Percentiles rank a stretch among this genome's conserved stretches.
Evolutionary conservation across 495 filamentous ascomycete genomes (phyloP).

Genomic region (Talaromyces wortmannii): DNA sequence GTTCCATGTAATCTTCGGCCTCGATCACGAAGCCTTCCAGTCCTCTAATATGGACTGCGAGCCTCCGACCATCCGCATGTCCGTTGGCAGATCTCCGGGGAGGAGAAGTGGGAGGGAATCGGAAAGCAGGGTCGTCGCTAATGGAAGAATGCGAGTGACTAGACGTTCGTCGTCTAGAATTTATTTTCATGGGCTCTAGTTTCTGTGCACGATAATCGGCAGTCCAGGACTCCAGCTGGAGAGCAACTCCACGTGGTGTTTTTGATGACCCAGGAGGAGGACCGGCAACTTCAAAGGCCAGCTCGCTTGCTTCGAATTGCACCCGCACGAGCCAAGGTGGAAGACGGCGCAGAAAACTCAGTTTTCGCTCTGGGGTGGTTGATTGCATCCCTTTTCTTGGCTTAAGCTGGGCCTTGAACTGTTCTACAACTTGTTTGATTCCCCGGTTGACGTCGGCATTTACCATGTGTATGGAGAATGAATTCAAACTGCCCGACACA

Average conservation of each 20-base stretch:
- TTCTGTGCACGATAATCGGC: conserved; percentile 85
- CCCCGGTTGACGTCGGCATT: conserved; percentile 87
- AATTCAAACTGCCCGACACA: conserved; percentile 73
- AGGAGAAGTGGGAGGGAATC: conserved; percentile 53
- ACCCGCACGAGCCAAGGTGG: conserved; percentile 82
- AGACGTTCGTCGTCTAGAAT: conserved; percentile 48
- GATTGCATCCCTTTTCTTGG: conserved; percentile 53
- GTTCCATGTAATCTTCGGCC: conserved; percentile 72
- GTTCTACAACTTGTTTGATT: conserved; percentile 80
- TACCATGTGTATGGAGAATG: conserved; percentile 83
- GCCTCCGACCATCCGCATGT: conserved; percentile 74
- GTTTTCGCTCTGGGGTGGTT: conserved; percentile 36
- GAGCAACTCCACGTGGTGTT: conserved; percentile 67
- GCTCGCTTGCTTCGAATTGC: conserved; percentile 78
- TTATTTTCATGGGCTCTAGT: conserved; percentile 53
- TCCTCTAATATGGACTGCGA: conserved; percentile 73
- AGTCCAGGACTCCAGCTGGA: conserved; percentile 86
- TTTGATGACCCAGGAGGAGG: conserved; percentile 75
- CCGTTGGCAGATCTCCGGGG: conserved; percentile 48
- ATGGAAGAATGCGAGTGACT: conserved; percentile 38
- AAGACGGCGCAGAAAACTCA: conserved; percentile 68
- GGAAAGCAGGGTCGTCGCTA: conserved; percentile 41
- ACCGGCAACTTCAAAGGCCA: conserved; percentile 86
- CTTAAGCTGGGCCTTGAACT: conserved; percentile 60
- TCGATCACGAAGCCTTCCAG: conserved; percentile 89